A percentile compares a stretch with the other conserved stretches of the same genome.
phyloP scores from a whole-genome alignment of 2,329 filamentous ascomycete species.

The Xylaria sp. region DNA sequence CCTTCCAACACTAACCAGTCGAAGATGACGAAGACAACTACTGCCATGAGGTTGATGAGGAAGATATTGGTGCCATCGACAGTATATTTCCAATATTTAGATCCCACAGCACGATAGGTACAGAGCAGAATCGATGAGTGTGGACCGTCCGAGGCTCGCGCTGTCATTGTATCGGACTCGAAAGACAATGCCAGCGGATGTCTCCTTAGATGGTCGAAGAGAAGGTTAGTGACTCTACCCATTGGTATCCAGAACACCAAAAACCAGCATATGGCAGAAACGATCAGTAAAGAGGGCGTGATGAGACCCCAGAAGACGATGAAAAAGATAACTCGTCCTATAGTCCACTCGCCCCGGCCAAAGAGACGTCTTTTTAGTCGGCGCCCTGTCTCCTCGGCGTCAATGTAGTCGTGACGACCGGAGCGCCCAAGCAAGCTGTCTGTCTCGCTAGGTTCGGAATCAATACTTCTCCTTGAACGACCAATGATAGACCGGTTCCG shows the following conservation, averaged over 20 bases:
- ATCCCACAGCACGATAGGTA: conserved; percentile 94
- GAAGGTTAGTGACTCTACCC: conserved; percentile 91
- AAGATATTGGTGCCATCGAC: conserved; percentile 99
- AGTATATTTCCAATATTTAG: conserved; percentile 99
- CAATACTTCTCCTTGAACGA: conserved; percentile 86
- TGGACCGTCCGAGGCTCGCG: conserved; percentile 75
- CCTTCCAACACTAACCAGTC: conserved; percentile 86
- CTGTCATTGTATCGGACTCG: conserved; percentile 83
- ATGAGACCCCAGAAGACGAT: conserved; percentile 94
- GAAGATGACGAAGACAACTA: conserved; percentile 94
- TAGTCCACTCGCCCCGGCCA: conserved; percentile 93
- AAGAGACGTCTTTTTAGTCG: conserved; percentile 85
- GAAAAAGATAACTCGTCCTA: conserved; percentile 95
- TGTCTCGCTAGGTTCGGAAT: conserved; percentile 84
- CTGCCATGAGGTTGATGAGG: conserved; percentile 92
- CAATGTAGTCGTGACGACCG: conserved; percentile 61
- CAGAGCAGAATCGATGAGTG: conserved; percentile 91
- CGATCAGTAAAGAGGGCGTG: conserved; percentile 84
- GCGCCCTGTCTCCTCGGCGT: conserved; percentile 50
- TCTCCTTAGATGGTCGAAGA: conserved; percentile 90
- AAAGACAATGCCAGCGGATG: conserved; percentile 95
- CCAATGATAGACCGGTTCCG: conserved; percentile 83
- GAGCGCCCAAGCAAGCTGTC: conserved; percentile 83
- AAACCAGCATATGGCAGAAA: conserved; percentile 93
- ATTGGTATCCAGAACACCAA: conserved; percentile 98